Percentiles rank a stretch among this genome's conserved stretches.
phyloP scores from a whole-genome alignment of 2,329 filamentous ascomycete genomes.

The Aspergillus thermomutatus region DNA sequence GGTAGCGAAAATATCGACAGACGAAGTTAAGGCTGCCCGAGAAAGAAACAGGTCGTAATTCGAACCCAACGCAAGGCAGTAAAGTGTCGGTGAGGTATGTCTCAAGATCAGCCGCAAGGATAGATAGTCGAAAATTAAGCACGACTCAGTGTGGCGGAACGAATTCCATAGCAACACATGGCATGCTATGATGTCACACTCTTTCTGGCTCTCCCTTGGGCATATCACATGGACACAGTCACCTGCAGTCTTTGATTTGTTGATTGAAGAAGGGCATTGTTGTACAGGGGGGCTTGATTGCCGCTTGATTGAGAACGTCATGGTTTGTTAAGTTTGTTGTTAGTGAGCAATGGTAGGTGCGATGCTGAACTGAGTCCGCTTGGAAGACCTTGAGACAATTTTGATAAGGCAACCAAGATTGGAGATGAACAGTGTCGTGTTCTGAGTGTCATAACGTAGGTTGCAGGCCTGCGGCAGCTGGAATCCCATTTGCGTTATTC shows the following conservation, averaged over 20 bases:
- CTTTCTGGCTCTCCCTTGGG: slow-evolving; percentile 17
- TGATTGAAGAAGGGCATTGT: slow-evolving; percentile 1
- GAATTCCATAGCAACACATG: slow-evolving; percentile 19
- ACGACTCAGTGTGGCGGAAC: slow-evolving; percentile 18
- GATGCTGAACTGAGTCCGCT: neutral
- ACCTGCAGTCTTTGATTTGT: neutral
- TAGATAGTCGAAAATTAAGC: slow-evolving; percentile 13
- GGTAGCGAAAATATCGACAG: slow-evolving; percentile 17
- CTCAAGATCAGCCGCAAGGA: neutral
- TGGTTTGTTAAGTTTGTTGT: neutral
- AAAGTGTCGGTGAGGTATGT: neutral
- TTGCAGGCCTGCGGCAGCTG: neutral
- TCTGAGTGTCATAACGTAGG: neutral
- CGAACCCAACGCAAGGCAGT: neutral
- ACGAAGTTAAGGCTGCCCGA: slow-evolving; percentile 3
- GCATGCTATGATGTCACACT: slow-evolving; percentile 30
- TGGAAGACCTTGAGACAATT: neutral
- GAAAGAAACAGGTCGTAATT: neutral
- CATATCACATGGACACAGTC: slow-evolving; percentile 10
- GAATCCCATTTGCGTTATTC: neutral
- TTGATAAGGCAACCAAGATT: neutral
- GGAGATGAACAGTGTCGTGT: neutral
- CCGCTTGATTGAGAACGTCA: neutral
- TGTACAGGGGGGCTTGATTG: neutral
- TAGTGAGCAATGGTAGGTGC: neutral